Evolutionary conservation across 2,329 filamentous ascomycete species (phyloP).

Genomic region (Fusarium buxicola): DNA sequence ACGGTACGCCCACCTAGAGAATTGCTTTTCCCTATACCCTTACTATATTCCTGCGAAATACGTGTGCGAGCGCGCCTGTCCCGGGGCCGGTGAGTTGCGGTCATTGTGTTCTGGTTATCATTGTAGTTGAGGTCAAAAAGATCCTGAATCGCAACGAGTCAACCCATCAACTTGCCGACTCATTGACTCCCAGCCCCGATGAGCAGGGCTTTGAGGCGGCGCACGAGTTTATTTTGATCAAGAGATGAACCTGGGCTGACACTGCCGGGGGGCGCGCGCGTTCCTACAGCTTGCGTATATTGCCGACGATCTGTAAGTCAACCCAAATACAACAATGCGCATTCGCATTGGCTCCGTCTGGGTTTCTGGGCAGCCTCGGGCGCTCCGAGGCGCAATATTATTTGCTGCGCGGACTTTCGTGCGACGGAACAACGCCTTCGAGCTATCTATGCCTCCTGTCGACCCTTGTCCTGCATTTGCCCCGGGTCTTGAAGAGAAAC

Average conservation of each 20-base stretch:
- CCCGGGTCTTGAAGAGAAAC: constrained; percentile 29
- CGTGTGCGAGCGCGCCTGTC: constrained; percentile 5
- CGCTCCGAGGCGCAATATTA: constrained; percentile 29
- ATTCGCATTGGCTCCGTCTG: constrained; percentile 36
- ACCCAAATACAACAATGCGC: constrained; percentile 46
- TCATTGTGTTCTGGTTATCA: constrained; percentile 18
- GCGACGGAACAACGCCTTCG: constrained; percentile 30
- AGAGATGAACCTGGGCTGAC: constrained; percentile 49
- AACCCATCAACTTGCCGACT: constrained; percentile 19
- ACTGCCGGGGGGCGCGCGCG: constrained; percentile 45
- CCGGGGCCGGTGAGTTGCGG: constrained; percentile 16
- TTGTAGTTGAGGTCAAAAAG: constrained; percentile 30
- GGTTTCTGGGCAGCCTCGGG: constrained; percentile 23
- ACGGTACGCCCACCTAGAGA: constrained; percentile 70
- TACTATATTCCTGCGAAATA: constrained; percentile 12
- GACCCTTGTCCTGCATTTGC: constrained; percentile 26
- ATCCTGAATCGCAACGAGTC: constrained; percentile 24
- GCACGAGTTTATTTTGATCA: constrained; percentile 28
- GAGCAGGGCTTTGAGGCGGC: constrained; percentile 17
- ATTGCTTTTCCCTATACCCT: not conserved
- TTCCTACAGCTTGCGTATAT: constrained; percentile 79
- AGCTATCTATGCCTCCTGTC: constrained; percentile 19
- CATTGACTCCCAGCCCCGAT: constrained; percentile 21
- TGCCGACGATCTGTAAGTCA: constrained; percentile 88
- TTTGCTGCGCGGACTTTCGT: constrained; percentile 30